Evolutionary conservation across 2,329 filamentous ascomycete genomes (phyloP).

Genomic region (Ascochyta pisi): DNA sequence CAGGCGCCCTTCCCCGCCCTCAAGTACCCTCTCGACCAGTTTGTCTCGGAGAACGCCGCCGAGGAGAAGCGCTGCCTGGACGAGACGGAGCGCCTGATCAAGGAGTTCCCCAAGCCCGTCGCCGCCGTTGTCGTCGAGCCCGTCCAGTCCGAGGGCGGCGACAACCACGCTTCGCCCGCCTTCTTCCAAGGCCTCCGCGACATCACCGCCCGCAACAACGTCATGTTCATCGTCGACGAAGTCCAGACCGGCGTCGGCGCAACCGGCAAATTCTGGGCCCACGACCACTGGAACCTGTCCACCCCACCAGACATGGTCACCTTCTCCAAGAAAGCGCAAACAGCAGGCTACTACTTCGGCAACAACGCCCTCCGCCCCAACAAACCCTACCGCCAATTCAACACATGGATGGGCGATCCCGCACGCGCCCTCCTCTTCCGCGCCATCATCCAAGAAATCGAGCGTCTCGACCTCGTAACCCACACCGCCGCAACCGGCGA

Average conservation of each 20-base stretch:
- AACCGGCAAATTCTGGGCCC: constrained; percentile 94
- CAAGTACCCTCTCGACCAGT: constrained; percentile 85
- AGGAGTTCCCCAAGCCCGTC: constrained; percentile 78
- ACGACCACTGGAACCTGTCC: constrained; percentile 88
- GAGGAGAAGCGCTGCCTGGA: constrained; percentile 82
- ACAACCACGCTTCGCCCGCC: constrained; percentile 87
- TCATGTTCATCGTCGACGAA: constrained; percentile 91
- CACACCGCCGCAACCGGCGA: constrained; percentile 79
- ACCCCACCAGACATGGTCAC: constrained; percentile 91
- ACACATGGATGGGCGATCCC: constrained; percentile 97
- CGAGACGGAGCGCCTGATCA: constrained; percentile 83
- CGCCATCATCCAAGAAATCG: constrained; percentile 82
- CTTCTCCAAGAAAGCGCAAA: constrained; percentile 94
- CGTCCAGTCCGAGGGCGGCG: constrained; percentile 90
- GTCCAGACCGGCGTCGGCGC: constrained; percentile 93
- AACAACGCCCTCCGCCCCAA: constrained; percentile 82
- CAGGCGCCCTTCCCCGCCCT: constrained; percentile 84
- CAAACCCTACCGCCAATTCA: constrained; percentile 95
- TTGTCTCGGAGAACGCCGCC: constrained; percentile 79
- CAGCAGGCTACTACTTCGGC: constrained; percentile 90
- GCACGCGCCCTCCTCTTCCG: constrained; percentile 84
- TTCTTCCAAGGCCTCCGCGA: constrained; percentile 88
- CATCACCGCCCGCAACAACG: constrained; percentile 76
- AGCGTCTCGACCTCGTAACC: constrained; percentile 76
- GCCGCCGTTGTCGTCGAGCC: constrained; percentile 87